phyloP scores from a whole-genome alignment of 1,139 yeast species.

The Pichia sp. region DNA sequence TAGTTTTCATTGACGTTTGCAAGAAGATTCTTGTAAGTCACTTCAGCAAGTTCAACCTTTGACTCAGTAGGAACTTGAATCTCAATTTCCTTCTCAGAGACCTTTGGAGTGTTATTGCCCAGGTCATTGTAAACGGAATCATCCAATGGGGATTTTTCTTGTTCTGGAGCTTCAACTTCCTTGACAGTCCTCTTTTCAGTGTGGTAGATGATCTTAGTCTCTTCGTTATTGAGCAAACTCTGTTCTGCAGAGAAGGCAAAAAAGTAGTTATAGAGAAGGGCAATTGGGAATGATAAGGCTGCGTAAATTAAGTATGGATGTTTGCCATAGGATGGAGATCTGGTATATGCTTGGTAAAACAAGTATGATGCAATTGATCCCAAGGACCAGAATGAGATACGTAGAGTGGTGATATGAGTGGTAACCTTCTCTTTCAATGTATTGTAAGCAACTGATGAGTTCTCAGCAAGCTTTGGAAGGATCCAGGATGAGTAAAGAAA shows the following conservation, averaged over 20 bases:
- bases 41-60: constrained; percentile 17
- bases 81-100: constrained; percentile 21
- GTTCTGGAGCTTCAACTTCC: constrained; percentile 16
- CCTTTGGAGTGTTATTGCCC: constrained; percentile 28
- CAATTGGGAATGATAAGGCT: constrained; percentile 42
- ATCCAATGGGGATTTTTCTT: constrained; percentile 37
- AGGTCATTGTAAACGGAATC: constrained; percentile 44
- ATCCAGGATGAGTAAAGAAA: constrained; percentile 33
- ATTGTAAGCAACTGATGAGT: constrained; percentile 1
- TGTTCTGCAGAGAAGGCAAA: constrained; percentile 20
- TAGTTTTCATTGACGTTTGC: constrained; percentile 30
- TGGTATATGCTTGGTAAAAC: constrained; percentile 37
- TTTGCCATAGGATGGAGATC: constrained; percentile 37
- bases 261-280: constrained; percentile 28
- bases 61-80: constrained; percentile 33
- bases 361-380: constrained; percentile 35
- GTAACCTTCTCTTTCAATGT: constrained; percentile 17
- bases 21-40: constrained; percentile 29
- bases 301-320: constrained; percentile 54
- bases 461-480: constrained; percentile 28
- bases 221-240: constrained; percentile 17
- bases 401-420: constrained; percentile 24
- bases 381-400: constrained; percentile 30
- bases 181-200: constrained; percentile 19
- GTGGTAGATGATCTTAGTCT: constrained; percentile 14